phyloP scores from a whole-genome alignment of 2,329 filamentous ascomycete species.

The Talaromyces verruculosus region DNA sequence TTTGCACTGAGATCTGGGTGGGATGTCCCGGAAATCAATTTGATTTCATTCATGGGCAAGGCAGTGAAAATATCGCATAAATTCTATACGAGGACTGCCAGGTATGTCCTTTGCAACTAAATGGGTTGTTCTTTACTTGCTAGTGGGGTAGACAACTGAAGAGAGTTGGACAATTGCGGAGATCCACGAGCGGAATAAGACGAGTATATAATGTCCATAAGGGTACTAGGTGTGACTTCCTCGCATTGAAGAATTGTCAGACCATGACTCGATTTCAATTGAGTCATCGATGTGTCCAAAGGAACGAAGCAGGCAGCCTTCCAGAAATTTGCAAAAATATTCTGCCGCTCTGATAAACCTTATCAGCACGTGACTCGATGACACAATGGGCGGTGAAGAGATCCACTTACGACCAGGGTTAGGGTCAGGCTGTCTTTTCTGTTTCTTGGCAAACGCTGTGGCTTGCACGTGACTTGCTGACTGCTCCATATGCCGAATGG shows the following conservation, averaged over 20 bases:
- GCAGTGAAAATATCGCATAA: neutral
- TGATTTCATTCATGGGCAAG: constrained; percentile 60
- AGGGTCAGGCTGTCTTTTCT: neutral
- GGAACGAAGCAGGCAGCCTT: neutral
- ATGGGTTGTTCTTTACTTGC: neutral
- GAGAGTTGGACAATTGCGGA: too few species aligned
- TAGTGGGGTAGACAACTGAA: neutral
- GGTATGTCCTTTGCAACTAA: neutral
- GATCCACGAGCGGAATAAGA: neutral
- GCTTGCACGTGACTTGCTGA: neutral
- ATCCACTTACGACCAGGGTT: neutral
- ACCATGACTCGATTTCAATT: neutral
- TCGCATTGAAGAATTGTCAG: neutral
- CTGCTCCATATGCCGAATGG: neutral
- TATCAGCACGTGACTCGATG: constrained; percentile 7
- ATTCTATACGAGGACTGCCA: neutral
- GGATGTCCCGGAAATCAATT: constrained; percentile 71
- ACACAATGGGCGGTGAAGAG: constrained; percentile 2
- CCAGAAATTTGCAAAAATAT: neutral
- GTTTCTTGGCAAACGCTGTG: neutral
- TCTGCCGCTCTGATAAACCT: constrained; percentile 7
- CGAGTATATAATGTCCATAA: neutral
- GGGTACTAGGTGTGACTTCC: neutral
- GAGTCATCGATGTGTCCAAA: neutral
- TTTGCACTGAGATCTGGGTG: constrained; percentile 69